phyloP scores from a whole-genome alignment of 768 basidiomycete species.

The Krasilnikovozyma curviuscula region DNA sequence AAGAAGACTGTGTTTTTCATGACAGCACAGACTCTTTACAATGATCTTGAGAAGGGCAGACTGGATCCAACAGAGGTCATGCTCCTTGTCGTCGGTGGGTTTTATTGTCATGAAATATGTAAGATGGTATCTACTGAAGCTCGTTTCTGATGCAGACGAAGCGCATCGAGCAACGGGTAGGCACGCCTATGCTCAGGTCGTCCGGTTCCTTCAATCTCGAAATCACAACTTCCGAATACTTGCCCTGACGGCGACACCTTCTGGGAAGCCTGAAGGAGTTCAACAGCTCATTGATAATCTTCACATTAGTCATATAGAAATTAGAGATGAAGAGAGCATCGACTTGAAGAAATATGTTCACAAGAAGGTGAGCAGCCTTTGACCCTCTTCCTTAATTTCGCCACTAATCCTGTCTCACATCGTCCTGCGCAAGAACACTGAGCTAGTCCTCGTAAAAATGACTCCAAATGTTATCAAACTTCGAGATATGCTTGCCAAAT shows the following conservation, averaged over 20 bases:
- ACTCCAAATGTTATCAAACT: conserved; percentile 6
- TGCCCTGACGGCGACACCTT: conserved; percentile 83
- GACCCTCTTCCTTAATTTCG: no score
- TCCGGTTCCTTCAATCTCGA: conserved; percentile 78
- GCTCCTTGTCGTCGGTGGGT: conserved; percentile 65
- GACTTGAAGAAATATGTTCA: conserved; percentile 74
- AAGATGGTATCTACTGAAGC: no score
- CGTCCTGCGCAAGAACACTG: neutral
- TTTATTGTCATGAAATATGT: no score
- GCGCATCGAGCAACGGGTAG: conserved; percentile 87
- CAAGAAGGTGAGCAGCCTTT: conserved; percentile 43
- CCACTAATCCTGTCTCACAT: neutral
- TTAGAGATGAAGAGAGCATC: conserved; percentile 72
- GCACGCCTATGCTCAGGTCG: conserved; percentile 74
- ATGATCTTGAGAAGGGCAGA: conserved; percentile 53
- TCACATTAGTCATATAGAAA: conserved; percentile 87
- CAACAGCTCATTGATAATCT: conserved; percentile 78
- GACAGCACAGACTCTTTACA: conserved; percentile 85
- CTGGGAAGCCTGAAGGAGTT: conserved; percentile 57
- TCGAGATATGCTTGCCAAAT: conserved; percentile 1
- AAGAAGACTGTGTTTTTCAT: conserved; percentile 58
- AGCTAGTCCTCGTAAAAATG: conserved; percentile 8
- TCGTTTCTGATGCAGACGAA: no score
- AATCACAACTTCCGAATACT: conserved; percentile 84
- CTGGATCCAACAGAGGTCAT: conserved; percentile 66